A percentile compares a stretch with the other conserved stretches of the same genome.
Conservation (phyloP, 495 filamentous ascomycete species). For the Ascobolus immersus region DNA sequence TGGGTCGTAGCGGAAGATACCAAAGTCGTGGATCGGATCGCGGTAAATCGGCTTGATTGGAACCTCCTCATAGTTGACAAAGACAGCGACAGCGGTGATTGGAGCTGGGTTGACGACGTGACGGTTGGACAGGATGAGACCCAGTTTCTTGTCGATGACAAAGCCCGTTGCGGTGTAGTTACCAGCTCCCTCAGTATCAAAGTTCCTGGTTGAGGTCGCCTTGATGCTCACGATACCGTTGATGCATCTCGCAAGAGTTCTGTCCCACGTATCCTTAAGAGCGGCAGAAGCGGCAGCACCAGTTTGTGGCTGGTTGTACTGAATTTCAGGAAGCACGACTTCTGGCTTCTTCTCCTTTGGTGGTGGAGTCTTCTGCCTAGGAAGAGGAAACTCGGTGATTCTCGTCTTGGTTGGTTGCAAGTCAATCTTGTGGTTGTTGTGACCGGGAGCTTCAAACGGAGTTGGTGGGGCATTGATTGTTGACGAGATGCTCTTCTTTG, state of each 20-base stretch:
- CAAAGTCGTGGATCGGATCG: slow-evolving; percentile 16
- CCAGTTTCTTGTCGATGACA: slow-evolving; percentile 16
- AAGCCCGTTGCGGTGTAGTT: slow-evolving; percentile 17
- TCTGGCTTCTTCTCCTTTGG: no score
- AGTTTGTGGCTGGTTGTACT: no score
- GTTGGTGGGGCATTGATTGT: no score
- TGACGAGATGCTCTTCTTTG: no score
- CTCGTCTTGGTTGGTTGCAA: no score
- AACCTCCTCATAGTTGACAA: slow-evolving; percentile 17
- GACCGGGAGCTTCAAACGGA: no score
- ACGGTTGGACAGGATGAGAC: slow-evolving; percentile 15
- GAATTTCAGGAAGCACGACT: no score
- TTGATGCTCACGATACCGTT: slow-evolving; percentile 18
- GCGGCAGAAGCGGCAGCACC: slow-evolving; percentile 7
- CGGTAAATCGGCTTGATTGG: slow-evolving; percentile 16
- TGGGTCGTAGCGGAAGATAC: slow-evolving; percentile 16
- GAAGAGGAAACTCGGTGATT: no score
- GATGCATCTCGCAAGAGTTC: slow-evolving; percentile 14
- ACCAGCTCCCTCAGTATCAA: slow-evolving; percentile 16
- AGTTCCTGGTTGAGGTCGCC: slow-evolving; percentile 15
- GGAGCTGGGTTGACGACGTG: slow-evolving; percentile 16
- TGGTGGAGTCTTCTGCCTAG: no score
- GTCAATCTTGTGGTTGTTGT: no score
- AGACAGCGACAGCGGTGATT: slow-evolving; percentile 16
- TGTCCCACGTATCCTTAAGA: slow-evolving; percentile 17